Percentiles rank a stretch among this genome's conserved stretches.
These are phyloP conservation scores for Pichia gijzeniarum DNA, from an alignment of 805 yeast species.

Conservation along the genomic window DNA sequence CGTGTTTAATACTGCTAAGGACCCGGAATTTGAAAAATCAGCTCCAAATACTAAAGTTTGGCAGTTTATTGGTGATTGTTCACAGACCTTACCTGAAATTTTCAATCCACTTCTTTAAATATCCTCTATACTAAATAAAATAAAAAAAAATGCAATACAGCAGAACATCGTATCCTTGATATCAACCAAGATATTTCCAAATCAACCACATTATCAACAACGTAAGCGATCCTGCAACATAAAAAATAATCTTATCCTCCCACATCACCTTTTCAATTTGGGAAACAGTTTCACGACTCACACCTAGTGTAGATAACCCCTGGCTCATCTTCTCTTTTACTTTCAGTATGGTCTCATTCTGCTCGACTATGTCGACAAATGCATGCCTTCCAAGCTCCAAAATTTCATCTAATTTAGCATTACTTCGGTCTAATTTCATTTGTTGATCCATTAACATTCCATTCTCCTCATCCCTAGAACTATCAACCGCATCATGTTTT, in stretches of 20 bases:
- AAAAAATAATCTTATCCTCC: conserved; percentile 83
- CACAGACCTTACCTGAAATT: conserved; percentile 60
- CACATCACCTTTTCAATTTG: conserved; percentile 73
- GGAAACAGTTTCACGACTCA: conserved; percentile 77
- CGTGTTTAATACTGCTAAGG: conserved; percentile 68
- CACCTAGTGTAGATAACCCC: conserved; percentile 75
- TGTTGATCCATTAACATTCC: conserved; percentile 67
- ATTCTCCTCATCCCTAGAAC: conserved; percentile 38
- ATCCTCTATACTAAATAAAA: too few relatives aligned
- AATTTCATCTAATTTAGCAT: conserved; percentile 81
- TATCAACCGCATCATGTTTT: conserved; percentile 9
- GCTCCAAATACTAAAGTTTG: conserved; percentile 39
- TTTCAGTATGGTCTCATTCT: conserved; percentile 61
- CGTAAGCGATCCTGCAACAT: conserved; percentile 60
- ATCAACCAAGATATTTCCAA: conserved; percentile 52
- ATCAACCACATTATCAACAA: conserved; percentile 63
- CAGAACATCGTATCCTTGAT: neutral
- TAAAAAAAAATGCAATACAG: too few relatives aligned
- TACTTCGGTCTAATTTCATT: conserved; percentile 52
- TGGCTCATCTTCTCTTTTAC: conserved; percentile 60
- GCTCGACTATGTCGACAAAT: conserved; percentile 79
- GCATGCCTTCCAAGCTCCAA: conserved; percentile 85
- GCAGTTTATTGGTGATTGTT: conserved; percentile 80
- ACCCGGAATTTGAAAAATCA: conserved; percentile 36
- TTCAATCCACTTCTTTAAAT: conserved; percentile 39